phyloP scores from a whole-genome alignment of 805 yeast species.

The Saccharomycopsis babjevae region DNA sequence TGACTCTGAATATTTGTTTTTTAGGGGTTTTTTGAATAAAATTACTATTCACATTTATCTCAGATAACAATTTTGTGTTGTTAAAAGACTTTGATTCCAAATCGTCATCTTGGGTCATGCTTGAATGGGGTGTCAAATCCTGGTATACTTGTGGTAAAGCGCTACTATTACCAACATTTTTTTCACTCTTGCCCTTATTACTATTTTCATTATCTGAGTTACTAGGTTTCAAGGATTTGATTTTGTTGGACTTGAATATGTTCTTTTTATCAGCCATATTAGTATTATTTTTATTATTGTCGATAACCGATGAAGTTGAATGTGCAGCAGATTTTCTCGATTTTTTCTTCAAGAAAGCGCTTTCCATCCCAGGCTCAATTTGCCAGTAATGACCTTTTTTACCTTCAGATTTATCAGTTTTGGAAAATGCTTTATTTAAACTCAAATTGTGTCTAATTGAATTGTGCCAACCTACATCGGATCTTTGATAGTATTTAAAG shows the following conservation, averaged over 20 bases:
- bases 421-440: constrained; percentile 83
- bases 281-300: neutral
- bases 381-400: constrained; percentile 89
- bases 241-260: neutral
- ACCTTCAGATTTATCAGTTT: constrained; percentile 83
- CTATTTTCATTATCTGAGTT: neutral
- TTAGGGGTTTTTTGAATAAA: constrained; percentile 4
- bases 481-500: constrained; percentile 70
- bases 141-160: constrained; percentile 5
- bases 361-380: constrained; percentile 73
- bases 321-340: constrained; percentile 20
- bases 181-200: neutral
- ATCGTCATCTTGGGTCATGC: constrained; percentile 15
- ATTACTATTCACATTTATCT: constrained; percentile 15
- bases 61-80: constrained; percentile 11
- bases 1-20: constrained; percentile 6
- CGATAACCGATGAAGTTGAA: neutral
- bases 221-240: neutral
- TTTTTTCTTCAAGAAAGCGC: constrained; percentile 62
- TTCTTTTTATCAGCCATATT: constrained; percentile 11
- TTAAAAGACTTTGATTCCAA: neutral
- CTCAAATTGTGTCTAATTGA: constrained; percentile 92
- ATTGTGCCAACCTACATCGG: constrained; percentile 95
- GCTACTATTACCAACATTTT: neutral
- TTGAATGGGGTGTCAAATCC: constrained; percentile 15